Evolutionary conservation across 164 flowering plant genomes (phyloP), one percentile per base, ranked within the genome.

Genomic region (Echeveria elegans): DNA sequence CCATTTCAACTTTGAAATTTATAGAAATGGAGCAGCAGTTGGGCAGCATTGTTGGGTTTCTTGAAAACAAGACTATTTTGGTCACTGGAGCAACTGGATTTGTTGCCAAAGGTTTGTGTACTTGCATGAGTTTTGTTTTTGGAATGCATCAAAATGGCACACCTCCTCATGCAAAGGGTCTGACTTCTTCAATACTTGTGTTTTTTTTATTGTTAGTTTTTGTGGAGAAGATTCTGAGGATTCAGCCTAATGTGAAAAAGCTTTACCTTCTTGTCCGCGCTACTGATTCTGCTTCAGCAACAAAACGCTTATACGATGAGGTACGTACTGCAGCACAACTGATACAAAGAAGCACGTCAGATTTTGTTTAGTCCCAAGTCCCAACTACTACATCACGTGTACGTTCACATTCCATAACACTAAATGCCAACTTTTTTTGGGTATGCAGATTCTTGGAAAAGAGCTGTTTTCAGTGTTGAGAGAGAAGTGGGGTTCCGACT

Each of bases 1-100:
- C 6, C 10, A 21, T n/a, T 23, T 21, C 26, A n/a, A 21, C 7
- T 50, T 50, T 50, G 50, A 45, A 50, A 8, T 23, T 19, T 47
- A 1, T 6, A 50, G 50, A 18, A n/a, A 47, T 47, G 53, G 56
- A 50, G 56, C 56, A 50, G n/a, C 21, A 60, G 64, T 60, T 60
- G 64, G 37, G 37, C 12, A 60, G 64, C 64, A 73, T 83, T 30
- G 71, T 78, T 40, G 67, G 76, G 40, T 80, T 79, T 70, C 78
- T 87, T 47, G 78, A 82, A 43, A 64, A 84, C 79, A 84, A 77
- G 76, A 76, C 72, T 72, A 82, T 88, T 72, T 70, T 88, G 24
- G 75, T 88, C 59, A 88, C 84, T 61, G 94, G 94, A 45, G 80
- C 88, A 28, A 79, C 88, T 72, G 90, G 90, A 21, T 86, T 86